These are phyloP conservation scores for Senecio squalidus DNA, from an alignment of 140 eudicot genomes.

Conservation along the genomic window DNA sequence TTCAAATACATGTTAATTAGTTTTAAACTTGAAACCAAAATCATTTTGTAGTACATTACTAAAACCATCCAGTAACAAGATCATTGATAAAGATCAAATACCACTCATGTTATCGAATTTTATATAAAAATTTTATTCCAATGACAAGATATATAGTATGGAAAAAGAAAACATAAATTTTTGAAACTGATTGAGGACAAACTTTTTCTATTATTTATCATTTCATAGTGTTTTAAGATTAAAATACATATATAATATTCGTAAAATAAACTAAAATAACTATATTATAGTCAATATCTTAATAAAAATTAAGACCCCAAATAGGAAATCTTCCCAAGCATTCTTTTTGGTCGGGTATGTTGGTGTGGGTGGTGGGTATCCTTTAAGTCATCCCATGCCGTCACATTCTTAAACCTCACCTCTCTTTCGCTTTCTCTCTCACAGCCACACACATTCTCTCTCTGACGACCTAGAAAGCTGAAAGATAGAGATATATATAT, in stretches of 20 bases:
- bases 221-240: background rate
- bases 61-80: background rate
- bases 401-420: conserved; percentile 38
- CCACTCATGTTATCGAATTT: background rate
- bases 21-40: background rate
- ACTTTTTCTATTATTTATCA: conserved; percentile 9
- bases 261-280: background rate
- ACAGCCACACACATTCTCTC: conserved; percentile 15
- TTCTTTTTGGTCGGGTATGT: conserved; percentile 26
- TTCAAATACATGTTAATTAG: background rate
- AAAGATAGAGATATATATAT: conserved; percentile 7
- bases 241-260: background rate
- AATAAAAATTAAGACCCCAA: conserved; percentile 15
- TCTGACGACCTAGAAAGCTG: conserved; percentile 15
- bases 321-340: conserved; percentile 30
- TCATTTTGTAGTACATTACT: background rate
- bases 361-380: conserved; percentile 10
- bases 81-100: background rate
- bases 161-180: too few species aligned
- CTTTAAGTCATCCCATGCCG: conserved; percentile 31
- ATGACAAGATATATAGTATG: too few species aligned
- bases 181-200: background rate
- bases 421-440: conserved; percentile 23
- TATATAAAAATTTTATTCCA: background rate
- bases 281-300: conserved; percentile 3